A percentile compares a stretch with the other conserved stretches of the same genome.
Conservation (phyloP, 2,329 filamentous ascomycete species). For the Sporothrix brunneoviolacea region DNA sequence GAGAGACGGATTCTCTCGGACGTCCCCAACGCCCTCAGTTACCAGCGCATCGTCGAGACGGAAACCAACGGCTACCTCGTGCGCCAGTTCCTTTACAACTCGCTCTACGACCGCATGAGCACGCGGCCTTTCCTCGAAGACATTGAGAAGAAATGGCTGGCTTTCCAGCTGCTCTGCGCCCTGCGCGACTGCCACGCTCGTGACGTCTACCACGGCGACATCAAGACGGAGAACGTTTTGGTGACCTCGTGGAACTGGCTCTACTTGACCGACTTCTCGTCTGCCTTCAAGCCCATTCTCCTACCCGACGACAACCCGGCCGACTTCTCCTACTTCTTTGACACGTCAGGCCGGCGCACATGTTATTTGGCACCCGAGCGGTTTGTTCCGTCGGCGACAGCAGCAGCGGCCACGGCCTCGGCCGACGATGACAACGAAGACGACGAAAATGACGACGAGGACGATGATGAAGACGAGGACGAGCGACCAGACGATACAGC, state of each 20-base stretch:
- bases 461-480: slow-evolving; percentile 1
- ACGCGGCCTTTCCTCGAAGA: slow-evolving; percentile 94
- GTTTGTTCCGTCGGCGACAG: slow-evolving; percentile 67
- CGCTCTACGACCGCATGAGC: slow-evolving; percentile 92
- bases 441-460: slow-evolving; percentile 53
- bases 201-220: slow-evolving; percentile 92
- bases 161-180: slow-evolving; percentile 89
- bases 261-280: slow-evolving; percentile 95
- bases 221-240: slow-evolving; percentile 95
- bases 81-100: slow-evolving; percentile 92
- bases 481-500: neutral
- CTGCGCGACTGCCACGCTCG: slow-evolving; percentile 84
- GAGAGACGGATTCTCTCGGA: slow-evolving; percentile 74
- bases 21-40: slow-evolving; percentile 84
- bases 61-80: slow-evolving; percentile 87
- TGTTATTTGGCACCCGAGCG: slow-evolving; percentile 94
- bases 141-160: slow-evolving; percentile 98
- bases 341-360: slow-evolving; percentile 81
- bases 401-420: slow-evolving; percentile 22
- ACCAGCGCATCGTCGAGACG: slow-evolving; percentile 87
- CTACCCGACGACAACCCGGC: slow-evolving; percentile 94
- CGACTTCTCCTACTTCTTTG: slow-evolving; percentile 97
- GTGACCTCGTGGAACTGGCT: slow-evolving; percentile 99
- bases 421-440: neutral
- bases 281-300: slow-evolving; percentile 88